Conservation (phyloP, 331 rosid genomes). For the Acacia pycnantha region DNA sequence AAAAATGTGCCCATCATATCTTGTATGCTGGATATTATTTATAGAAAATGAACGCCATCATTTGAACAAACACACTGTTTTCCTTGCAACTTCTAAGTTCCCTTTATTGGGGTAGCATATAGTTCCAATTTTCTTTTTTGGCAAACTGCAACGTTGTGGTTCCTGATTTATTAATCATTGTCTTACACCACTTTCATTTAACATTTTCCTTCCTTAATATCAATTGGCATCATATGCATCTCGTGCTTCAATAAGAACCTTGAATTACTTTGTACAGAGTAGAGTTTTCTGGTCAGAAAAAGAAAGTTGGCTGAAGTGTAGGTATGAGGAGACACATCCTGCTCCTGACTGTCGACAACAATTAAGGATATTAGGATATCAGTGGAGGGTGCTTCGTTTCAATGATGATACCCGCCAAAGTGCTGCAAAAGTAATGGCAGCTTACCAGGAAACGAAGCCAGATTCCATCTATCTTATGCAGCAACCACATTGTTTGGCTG, state of each 20-base stretch:
- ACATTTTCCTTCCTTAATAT: not conserved
- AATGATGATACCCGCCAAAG: slow-evolving; percentile 87
- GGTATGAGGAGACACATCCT: slow-evolving; percentile 56
- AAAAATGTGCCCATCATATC: not conserved
- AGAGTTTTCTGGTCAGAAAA: slow-evolving; percentile 53
- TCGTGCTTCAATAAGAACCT: not conserved
- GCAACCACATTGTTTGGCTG: slow-evolving; percentile 90
- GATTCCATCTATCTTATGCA: slow-evolving; percentile 66
- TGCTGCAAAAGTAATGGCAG: slow-evolving; percentile 71
- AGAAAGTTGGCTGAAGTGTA: slow-evolving; percentile 68
- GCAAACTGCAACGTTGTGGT: not conserved
- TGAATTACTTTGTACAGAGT: slow-evolving; percentile 39
- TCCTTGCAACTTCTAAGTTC: not conserved
- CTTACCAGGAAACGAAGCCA: slow-evolving; percentile 50
- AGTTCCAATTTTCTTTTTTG: not conserved
- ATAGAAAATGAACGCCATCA: not conserved
- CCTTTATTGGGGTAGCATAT: not conserved
- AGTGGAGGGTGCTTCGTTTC: slow-evolving; percentile 90
- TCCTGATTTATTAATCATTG: not conserved
- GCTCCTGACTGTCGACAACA: slow-evolving; percentile 35
- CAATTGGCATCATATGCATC: not conserved
- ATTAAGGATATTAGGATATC: slow-evolving; percentile 74
- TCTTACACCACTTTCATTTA: not conserved
- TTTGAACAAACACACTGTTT: not conserved
- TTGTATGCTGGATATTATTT: not conserved